Evolutionary conservation across 805 yeast genomes (phyloP).

Genomic region (Maudiozyma turicensis): DNA sequence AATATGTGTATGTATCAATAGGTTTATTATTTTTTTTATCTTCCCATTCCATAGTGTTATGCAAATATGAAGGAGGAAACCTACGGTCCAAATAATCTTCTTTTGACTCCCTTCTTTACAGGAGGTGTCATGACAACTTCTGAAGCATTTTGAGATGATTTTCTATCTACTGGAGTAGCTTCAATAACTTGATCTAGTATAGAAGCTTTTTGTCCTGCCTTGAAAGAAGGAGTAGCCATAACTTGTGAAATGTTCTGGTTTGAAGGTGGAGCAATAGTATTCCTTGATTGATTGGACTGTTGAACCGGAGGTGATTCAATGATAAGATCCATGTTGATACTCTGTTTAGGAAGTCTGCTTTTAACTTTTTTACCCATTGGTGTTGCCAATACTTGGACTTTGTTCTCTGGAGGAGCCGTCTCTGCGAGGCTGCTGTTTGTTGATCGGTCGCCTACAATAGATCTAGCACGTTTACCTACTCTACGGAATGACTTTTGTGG

Average conservation of each 20-base stretch:
- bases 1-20: neutral
- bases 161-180: neutral
- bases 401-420: too few relatives aligned
- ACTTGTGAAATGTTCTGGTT: too few relatives aligned
- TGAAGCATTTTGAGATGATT: neutral
- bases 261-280: neutral
- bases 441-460: neutral
- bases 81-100: constrained; percentile 32
- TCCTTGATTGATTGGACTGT: neutral
- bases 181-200: neutral
- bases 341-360: constrained; percentile 9
- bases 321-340: constrained; percentile 9
- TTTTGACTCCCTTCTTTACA: constrained; percentile 20
- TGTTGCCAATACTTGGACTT: constrained; percentile 23
- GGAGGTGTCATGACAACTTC: constrained; percentile 14
- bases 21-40: neutral
- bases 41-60: neutral
- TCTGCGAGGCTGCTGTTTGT: too few relatives aligned
- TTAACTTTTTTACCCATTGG: constrained; percentile 12
- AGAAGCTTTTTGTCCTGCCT: neutral
- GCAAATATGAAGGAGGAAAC: neutral
- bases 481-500: constrained; percentile 19
- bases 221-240: neutral
- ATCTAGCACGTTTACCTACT: constrained; percentile 18
- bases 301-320: constrained; percentile 21